Base-by-base conservation (phyloP, 2,329 filamentous ascomycete genomes). In the Pseudogymnoascus sp. region DNA sequence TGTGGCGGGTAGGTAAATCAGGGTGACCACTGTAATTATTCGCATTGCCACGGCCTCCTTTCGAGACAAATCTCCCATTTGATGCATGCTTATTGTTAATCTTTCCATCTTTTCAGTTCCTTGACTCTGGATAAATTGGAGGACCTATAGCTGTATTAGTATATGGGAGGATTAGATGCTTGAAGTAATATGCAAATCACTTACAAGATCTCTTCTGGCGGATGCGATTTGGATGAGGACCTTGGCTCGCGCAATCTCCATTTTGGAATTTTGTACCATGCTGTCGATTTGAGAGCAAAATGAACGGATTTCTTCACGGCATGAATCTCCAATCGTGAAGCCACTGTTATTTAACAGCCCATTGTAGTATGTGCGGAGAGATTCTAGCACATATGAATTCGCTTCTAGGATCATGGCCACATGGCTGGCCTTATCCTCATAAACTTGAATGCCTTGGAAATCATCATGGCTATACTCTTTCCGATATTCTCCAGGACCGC, bases 341-440 rank as follows among this genome's bases (percentile, higher is more conserved):
- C 70, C 53, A 9, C 67, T 63, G 44, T 72, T 67, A 0, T 62
- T 56, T 3, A 59, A 50, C 7, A 75, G 59, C 4, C 64, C 31
- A 9, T 60, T 46, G 63, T 76, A 77, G 37, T 74, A 76, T 1
- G 64, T 64, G 15, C 63, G 40, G 10, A 77, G 64, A 0, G 70
- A 70, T 5, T 63, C 65, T 7, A 79, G 68, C 3, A 79, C 70
- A 33, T 77, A 72, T 1, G 71, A 64, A 63, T 80, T 79, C 0
- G 73, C 68, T 21, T 77, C 70, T 2, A 79, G 63, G 1, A 75
- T 67, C 68, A 76, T 75, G 19, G 75, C 69, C 0, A 70, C 72
- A 35, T 76, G 71, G 35, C 72, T 75, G 1, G 71, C 69, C 59
- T 72, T 72, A 19, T 80, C 78, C 65, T 77, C 72, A 40, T 72